Evolutionary conservation across 2,329 filamentous ascomycete genomes (phyloP).

Genomic region (Alternaria sp.): DNA sequence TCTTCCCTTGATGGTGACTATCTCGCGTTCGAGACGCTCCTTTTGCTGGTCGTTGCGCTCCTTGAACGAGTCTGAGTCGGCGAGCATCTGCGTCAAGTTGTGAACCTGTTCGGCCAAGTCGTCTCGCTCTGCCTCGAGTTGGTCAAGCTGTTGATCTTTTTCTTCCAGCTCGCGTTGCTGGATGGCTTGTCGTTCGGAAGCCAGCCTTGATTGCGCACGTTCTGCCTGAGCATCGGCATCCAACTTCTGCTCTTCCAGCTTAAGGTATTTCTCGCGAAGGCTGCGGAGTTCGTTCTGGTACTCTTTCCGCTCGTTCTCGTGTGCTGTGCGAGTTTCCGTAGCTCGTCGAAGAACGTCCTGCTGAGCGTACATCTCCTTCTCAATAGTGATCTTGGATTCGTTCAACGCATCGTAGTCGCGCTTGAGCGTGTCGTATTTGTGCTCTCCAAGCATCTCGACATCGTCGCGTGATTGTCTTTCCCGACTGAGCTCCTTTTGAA

Average conservation of each 20-base stretch:
- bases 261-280: slow-evolving; percentile 81
- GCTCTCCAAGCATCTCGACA: slow-evolving; percentile 86
- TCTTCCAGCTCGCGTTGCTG: slow-evolving; percentile 81
- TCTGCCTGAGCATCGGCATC: slow-evolving; percentile 83
- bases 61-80: slow-evolving; percentile 87
- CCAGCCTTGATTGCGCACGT: slow-evolving; percentile 75
- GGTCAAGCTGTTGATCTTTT: slow-evolving; percentile 75
- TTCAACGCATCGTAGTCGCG: slow-evolving; percentile 87
- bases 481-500: slow-evolving; percentile 86
- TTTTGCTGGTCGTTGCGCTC: slow-evolving; percentile 92
- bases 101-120: slow-evolving; percentile 82
- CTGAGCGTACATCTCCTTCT: slow-evolving; percentile 96
- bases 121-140: slow-evolving; percentile 79
- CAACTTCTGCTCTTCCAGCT: slow-evolving; percentile 83
- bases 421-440: slow-evolving; percentile 81
- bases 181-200: slow-evolving; percentile 79
- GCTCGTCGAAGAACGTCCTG: slow-evolving; percentile 89
- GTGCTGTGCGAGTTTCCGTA: slow-evolving; percentile 77
- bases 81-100: slow-evolving; percentile 83
- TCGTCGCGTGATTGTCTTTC: slow-evolving; percentile 95
- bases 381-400: slow-evolving; percentile 94
- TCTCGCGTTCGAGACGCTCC: slow-evolving; percentile 87
- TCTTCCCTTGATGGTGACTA: slow-evolving; percentile 88
- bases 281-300: slow-evolving; percentile 84
- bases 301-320: slow-evolving; percentile 88